These are phyloP conservation scores for Aureobasidium sp. DNA, from an alignment of 2,329 filamentous ascomycete species.

Conservation along the genomic window DNA sequence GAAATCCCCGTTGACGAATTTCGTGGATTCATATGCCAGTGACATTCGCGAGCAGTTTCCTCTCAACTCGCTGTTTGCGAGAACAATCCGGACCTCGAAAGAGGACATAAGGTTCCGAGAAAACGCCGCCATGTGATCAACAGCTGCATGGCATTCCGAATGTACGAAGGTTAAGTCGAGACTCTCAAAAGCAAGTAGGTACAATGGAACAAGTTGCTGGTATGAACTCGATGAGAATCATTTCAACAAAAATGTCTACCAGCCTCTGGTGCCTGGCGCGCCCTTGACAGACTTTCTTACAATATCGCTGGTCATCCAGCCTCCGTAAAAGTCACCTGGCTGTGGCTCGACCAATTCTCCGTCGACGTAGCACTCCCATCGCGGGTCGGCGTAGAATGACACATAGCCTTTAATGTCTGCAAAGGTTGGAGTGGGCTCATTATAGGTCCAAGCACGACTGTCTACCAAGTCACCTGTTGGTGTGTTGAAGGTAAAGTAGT, in stretches of 20 bases:
- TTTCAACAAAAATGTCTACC: constrained; percentile 15
- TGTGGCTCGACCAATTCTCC: constrained; percentile 48
- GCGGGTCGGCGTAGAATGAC: constrained; percentile 51
- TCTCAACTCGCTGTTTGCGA: not conserved
- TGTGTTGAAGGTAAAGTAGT: constrained; percentile 46
- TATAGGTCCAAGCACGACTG: constrained; percentile 53
- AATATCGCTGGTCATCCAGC: constrained; percentile 55
- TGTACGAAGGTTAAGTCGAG: not conserved
- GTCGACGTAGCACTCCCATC: constrained; percentile 55
- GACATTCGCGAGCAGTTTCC: not conserved
- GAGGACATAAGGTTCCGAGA: not conserved
- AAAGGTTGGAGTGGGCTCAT: constrained; percentile 45
- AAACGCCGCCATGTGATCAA: not conserved
- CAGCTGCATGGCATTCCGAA: not conserved
- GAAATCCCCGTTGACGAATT: not conserved
- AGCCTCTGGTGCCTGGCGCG: constrained; percentile 32
- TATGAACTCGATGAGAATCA: not conserved
- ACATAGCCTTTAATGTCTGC: constrained; percentile 47
- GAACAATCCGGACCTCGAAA: not conserved
- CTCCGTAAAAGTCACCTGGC: constrained; percentile 56
- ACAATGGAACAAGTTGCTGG: not conserved
- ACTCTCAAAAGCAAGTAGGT: not conserved
- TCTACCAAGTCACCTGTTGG: constrained; percentile 36
- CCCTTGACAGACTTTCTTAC: constrained; percentile 43
- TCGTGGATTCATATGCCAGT: not conserved